Evolutionary conservation across 2,329 filamentous ascomycete species (phyloP), one percentile per base, ranked within the genome.

Genomic region (Fusarium palustre): DNA sequence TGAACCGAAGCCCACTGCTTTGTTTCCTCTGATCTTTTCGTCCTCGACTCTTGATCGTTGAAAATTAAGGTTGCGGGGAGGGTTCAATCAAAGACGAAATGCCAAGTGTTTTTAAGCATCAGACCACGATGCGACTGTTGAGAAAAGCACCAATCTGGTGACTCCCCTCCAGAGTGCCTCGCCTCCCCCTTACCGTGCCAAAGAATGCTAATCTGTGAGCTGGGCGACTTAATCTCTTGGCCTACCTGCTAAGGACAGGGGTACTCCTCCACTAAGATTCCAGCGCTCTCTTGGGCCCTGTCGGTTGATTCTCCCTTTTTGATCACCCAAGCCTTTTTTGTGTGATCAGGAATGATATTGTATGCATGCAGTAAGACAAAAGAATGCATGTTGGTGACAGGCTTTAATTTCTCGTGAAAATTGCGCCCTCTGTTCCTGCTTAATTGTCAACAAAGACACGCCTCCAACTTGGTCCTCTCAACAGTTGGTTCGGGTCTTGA

Each of bases 151-250:
- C 59, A 61, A 61, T 61, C 42, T 38, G n/a, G 25, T 20, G 45
- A 20, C 28, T 42, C 34, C 45, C n/a, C 13, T 20, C 12, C n/a
- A n/a, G 16, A 25, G 5, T n/a, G 38, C 10, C 30, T 25, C 33
- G 30, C 22, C 62, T 42, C 34, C 62, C 62, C 62, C 62, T 65
- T 65, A 53, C 46, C 59, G 46, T 39, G 24, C n/a, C 24, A 28
- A 22, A 28, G 24, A 49, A 41, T 46, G 47, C 45, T 55, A 60
- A 42, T 39, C 34, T 18, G 15, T 11, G 25, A 31, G 59, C 46
- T 25, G 28, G 60, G 3, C 12, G n/a, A 22, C 11, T 38, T 48
- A 48, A 65, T 65, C 60, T 65, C 60, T 65, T 59, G 30, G 60
- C 60, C 16, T 18, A 12, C 12, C 24, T 28, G 34, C 60, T 47